Conservation (phyloP, 495 filamentous ascomycete genomes). For the Tricharina praecox region DNA sequence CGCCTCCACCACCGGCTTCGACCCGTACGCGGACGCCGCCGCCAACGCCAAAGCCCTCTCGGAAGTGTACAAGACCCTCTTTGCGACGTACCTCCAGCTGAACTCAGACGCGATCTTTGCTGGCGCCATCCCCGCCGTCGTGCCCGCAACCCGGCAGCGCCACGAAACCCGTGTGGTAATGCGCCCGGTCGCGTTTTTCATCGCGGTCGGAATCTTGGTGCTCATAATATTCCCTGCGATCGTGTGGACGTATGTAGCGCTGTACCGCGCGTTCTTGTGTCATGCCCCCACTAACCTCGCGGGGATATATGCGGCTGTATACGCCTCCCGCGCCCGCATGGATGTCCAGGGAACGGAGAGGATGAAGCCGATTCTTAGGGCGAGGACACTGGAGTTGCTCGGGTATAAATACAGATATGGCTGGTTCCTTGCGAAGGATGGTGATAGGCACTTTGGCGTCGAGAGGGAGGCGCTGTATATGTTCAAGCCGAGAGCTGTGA, state of each 20-base stretch:
- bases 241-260: not conserved
- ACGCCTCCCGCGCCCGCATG: conserved; percentile 5
- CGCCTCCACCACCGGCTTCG: not conserved
- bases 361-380: conserved; percentile 2
- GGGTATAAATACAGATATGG: conserved; percentile 12
- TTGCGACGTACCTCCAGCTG: conserved; percentile 3
- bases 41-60: not conserved
- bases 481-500: not conserved
- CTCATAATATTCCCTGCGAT: conserved; percentile 2
- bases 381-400: not conserved
- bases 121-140: not conserved
- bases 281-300: not conserved
- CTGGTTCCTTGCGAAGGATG: not conserved
- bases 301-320: not conserved
- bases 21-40: not conserved
- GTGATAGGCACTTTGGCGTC: not conserved
- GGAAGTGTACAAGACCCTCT: not conserved
- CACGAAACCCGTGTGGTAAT: conserved; percentile 1
- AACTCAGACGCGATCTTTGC: not conserved
- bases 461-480: not conserved
- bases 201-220: conserved; percentile 1
- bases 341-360: conserved; percentile 11
- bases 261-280: not conserved
- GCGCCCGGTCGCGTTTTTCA: not conserved
- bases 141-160: too few relatives aligned